These are phyloP conservation scores for Acidomyces sp. DNA, from an alignment of 495 filamentous ascomycete species.

Conservation along the genomic window DNA sequence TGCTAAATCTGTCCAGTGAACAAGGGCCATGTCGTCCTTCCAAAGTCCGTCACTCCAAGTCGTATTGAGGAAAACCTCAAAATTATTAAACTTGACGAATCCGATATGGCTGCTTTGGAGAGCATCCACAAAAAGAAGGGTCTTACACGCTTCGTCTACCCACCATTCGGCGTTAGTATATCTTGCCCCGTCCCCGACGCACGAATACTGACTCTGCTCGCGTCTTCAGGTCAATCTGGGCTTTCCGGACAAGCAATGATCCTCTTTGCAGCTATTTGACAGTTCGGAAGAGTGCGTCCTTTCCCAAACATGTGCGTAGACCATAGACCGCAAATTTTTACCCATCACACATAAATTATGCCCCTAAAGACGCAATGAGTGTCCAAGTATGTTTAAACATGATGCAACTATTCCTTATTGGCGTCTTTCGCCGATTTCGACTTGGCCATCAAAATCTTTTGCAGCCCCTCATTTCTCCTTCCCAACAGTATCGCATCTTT, in stretches of 20 bases:
- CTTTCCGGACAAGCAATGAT: conserved; percentile 21
- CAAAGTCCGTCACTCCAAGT: conserved; percentile 64
- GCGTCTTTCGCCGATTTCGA: conserved; percentile 23
- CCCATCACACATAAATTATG: too few relatives aligned
- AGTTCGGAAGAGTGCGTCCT: too few relatives aligned
- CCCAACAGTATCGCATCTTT: conserved; percentile 81
- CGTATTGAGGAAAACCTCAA: conserved; percentile 64
- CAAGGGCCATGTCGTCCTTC: conserved; percentile 58
- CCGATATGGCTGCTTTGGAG: conserved; percentile 51
- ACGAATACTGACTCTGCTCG: conserved; percentile 5
- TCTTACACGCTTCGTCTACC: conserved; percentile 60
- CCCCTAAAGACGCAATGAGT: too few relatives aligned
- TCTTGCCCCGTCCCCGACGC: too few relatives aligned
- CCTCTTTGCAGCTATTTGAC: too few relatives aligned
- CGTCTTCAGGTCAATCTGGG: conserved; percentile 17
- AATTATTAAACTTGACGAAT: conserved; percentile 50
- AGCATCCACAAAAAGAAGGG: conserved; percentile 48
- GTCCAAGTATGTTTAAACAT: too few relatives aligned
- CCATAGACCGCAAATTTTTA: too few relatives aligned
- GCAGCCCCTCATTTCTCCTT: conserved; percentile 72
- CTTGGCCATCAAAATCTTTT: conserved; percentile 21
- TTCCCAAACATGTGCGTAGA: too few relatives aligned
- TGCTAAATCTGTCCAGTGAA: conserved; percentile 36
- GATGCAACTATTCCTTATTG: conserved; percentile 1
- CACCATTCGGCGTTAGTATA: conserved; percentile 52